Evolutionary conservation across 352 stramenopile genomes (phyloP), one percentile per base, ranked within the genome.

Genomic region (Globisporangium mamillatum): DNA sequence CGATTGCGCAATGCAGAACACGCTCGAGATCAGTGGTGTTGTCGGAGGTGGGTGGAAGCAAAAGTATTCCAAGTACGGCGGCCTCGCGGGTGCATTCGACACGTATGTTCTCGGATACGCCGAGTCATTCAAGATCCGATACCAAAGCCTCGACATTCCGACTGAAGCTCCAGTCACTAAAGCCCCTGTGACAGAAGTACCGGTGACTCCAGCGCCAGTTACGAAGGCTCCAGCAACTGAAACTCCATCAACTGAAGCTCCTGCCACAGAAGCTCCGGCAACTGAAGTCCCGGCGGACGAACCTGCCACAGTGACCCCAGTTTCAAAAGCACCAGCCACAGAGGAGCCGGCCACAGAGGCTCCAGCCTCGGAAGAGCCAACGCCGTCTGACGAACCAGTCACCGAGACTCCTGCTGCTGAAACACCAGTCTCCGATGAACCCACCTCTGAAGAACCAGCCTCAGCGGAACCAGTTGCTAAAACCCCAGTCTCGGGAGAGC

Each of bases 11-110:
- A 52, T 59, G 29, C 60, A 76, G 25, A 69, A 61, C 25, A 71
- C 32, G 16, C 57, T 79, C 14, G 24, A 57, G 14, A 62, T 79
- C 61, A 44, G 34, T 1, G 73, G 73, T 8, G 57, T 76, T 9
- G 73, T 79, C 12, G 70, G 73, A 41, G 73, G 73, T 24, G 73
- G 70, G 1, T 79, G 73, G 70, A 61, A 57, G 36, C 69, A 79
- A 25, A 64, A 65, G 32, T 75, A 68, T 44, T 65, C 71, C 20
- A 50, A 69, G 18, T 70, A 55, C 32, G 46, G 41, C 60, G 41
- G 32, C 7, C 44, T 77, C 27, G 41, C 60, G 14, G 22, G n/a
- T 18, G 16, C 41, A 9, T 59, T 60, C 14, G 55, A 57, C 34
- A 75, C 50, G 25, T 60, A 63, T 27, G 56, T 75, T n/a, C 64